Evolutionary conservation across 2,329 filamentous ascomycete species (phyloP).

Genomic region (Stagonosporopsis chrysanthemi): DNA sequence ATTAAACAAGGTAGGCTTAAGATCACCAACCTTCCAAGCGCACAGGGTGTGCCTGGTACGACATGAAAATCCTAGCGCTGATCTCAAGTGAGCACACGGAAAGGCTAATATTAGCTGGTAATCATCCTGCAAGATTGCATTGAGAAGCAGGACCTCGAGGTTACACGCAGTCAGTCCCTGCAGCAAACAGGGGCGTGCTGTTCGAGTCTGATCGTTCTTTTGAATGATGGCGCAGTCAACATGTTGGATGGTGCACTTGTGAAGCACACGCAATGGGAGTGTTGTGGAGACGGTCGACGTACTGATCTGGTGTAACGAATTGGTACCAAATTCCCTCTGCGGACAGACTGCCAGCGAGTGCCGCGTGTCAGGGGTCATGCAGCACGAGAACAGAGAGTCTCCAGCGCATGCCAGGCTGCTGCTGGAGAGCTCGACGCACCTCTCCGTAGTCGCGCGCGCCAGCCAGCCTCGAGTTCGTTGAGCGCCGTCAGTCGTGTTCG

Average conservation of each 20-base stretch:
- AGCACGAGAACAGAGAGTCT: not conserved
- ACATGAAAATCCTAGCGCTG: conserved; percentile 13
- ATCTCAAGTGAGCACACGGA: conserved; percentile 12
- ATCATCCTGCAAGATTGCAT: conserved; percentile 6
- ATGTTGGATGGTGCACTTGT: not conserved
- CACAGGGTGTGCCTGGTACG: conserved; percentile 15
- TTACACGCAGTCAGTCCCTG: conserved; percentile 16
- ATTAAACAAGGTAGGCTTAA: conserved; percentile 1
- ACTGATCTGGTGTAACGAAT: not conserved
- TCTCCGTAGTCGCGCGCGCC: not conserved
- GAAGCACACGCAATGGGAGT: not conserved
- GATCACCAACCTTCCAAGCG: not conserved
- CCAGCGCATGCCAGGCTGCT: not conserved
- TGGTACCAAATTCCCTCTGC: not conserved
- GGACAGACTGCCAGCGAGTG: not conserved
- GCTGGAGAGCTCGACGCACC: not conserved
- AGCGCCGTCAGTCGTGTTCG: not conserved
- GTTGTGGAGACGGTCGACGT: not conserved
- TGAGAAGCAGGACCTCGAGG: conserved; percentile 4
- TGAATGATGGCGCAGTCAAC: not conserved
- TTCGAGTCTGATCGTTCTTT: conserved; percentile 2
- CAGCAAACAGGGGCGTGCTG: not conserved
- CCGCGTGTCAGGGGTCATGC: not conserved
- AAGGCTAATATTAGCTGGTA: conserved; percentile 15
- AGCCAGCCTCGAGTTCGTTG: not conserved